Percentiles rank a stretch among this genome's conserved stretches.
phyloP scores from a whole-genome alignment of 305 asterid genomes.

The Petunia hybrid region DNA sequence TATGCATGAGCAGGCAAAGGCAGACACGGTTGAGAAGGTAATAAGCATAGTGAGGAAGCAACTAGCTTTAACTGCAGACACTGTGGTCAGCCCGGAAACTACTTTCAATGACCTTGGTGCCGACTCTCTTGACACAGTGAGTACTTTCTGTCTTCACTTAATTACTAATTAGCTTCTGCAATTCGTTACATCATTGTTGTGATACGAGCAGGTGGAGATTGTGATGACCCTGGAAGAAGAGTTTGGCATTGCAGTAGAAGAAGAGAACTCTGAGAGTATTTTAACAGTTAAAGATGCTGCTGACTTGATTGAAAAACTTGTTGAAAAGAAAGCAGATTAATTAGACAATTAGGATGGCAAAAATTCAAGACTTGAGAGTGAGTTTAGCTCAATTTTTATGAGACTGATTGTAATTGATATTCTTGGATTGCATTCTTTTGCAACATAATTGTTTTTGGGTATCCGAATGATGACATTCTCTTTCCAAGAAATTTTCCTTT shows the following conservation, averaged over 20 bases:
- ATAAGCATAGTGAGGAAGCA: conserved; percentile 64
- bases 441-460: conserved; percentile 4
- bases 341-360: conserved; percentile 1
- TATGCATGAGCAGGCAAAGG: conserved; percentile 52
- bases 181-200: neutral
- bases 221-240: conserved; percentile 74
- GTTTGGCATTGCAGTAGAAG: conserved; percentile 63
- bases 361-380: neutral
- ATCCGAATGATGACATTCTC: neutral
- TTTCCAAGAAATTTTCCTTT: neutral
- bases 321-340: conserved; percentile 40
- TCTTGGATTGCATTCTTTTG: conserved; percentile 21
- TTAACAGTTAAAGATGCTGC: conserved; percentile 69
- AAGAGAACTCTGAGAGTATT: conserved; percentile 63
- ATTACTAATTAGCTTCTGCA: no score
- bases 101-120: conserved; percentile 67
- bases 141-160: neutral
- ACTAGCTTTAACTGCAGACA: conserved; percentile 55
- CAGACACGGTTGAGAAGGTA: conserved; percentile 67
- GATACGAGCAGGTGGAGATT: conserved; percentile 59
- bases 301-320: conserved; percentile 62
- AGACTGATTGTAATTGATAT: conserved; percentile 29
- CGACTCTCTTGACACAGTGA: conserved; percentile 78
- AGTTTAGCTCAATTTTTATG: conserved; percentile 25
- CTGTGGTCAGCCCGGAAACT: conserved; percentile 54